phyloP scores from a whole-genome alignment of 257 asterid species.

The Salvia miltiorrhiza region DNA sequence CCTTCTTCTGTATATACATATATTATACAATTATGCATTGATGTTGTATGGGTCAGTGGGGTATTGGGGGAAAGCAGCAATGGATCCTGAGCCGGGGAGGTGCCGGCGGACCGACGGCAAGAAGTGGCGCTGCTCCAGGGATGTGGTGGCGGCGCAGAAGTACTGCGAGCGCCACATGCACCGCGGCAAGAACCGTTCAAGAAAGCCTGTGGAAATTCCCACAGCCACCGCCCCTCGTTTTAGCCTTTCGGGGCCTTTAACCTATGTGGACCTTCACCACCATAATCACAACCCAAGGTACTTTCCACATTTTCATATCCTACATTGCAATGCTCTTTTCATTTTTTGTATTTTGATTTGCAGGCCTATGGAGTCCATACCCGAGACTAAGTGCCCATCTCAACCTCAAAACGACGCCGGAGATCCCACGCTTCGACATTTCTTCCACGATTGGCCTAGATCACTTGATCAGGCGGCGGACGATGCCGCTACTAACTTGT shows the following conservation, averaged over 20 bases:
- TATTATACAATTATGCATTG: too few relatives aligned
- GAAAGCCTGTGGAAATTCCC: conserved; percentile 99
- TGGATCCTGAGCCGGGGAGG: conserved; percentile 98
- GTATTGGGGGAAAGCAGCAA: conserved; percentile 69
- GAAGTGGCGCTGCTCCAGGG: conserved; percentile 97
- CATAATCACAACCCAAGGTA: conserved; percentile 56
- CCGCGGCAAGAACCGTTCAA: conserved; percentile 98
- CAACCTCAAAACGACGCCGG: conserved; percentile 39
- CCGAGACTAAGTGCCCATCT: conserved; percentile 28
- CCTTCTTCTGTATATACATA: too few relatives aligned
- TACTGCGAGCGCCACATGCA: conserved; percentile 97
- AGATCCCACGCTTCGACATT: conserved; percentile 42
- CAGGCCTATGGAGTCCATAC: conserved; percentile 46
- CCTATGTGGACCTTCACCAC: conserved; percentile 53
- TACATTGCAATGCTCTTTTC: too few relatives aligned
- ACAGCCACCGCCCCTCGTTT: conserved; percentile 40
- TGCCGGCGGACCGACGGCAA: conserved; percentile 97
- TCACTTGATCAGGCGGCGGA: conserved; percentile 39
- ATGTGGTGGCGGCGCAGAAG: conserved; percentile 79
- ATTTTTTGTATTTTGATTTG: too few relatives aligned
- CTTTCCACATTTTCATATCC: background rate
- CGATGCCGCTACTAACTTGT: conserved; percentile 45
- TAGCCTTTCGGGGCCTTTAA: conserved; percentile 39
- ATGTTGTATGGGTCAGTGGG: conserved; percentile 34
- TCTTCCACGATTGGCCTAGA: too few relatives aligned